phyloP scores from a whole-genome alignment of 176 grass and related monocot genomes.

The Bothriochloa decipiens region DNA sequence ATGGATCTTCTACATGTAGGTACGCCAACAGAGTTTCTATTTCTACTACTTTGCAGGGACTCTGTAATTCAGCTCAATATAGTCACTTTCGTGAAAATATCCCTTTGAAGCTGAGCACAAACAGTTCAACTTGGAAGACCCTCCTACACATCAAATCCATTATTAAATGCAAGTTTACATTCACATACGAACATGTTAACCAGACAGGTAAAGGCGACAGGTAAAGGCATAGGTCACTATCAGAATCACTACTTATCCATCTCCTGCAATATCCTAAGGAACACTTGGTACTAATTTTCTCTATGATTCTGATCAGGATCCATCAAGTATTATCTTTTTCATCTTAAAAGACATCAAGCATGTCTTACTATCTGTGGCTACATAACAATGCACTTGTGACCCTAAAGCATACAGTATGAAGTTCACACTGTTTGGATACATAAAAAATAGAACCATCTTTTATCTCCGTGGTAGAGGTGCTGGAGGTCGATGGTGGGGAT shows the following conservation, averaged over 20 bases:
- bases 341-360: background rate
- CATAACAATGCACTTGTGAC: background rate
- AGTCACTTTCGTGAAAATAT: background rate
- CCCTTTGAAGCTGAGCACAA: slow-evolving; percentile 35
- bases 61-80: background rate
- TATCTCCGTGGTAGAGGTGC: too few relatives aligned
- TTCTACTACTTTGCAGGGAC: background rate
- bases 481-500: too few relatives aligned
- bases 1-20: slow-evolving; percentile 16
- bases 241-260: slow-evolving; percentile 31
- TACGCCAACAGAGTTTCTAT: background rate
- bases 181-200: slow-evolving; percentile 30
- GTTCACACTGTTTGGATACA: background rate
- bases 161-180: slow-evolving; percentile 42
- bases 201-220: background rate
- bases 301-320: background rate
- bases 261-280: slow-evolving; percentile 8
- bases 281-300: background rate
- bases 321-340: background rate
- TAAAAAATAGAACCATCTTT: background rate
- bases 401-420: slow-evolving; percentile 10
- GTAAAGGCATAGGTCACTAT: slow-evolving; percentile 17
- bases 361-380: slow-evolving; percentile 1
- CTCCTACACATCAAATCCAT: slow-evolving; percentile 24
- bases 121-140: slow-evolving; percentile 40